Evolutionary conservation across 352 stramenopile species (phyloP).

Genomic region (Globisporangium uncinulatum): DNA sequence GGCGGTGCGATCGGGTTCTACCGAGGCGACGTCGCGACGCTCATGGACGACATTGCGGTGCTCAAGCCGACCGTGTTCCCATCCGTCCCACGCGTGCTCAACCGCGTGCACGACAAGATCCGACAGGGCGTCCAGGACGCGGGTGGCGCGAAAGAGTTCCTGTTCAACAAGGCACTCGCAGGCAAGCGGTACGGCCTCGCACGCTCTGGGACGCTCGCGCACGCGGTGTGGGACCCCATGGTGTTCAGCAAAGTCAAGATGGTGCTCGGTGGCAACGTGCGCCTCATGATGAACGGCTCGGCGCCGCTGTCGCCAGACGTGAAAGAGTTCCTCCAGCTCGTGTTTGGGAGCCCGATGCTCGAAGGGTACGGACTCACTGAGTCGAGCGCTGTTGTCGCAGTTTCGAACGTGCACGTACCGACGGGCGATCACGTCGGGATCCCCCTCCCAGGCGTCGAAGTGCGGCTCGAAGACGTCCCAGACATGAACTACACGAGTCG

Average conservation of each 20-base stretch:
- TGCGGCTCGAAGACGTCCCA: slow-evolving; percentile 93
- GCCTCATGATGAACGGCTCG: slow-evolving; percentile 92
- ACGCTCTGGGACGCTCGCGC: slow-evolving; percentile 40
- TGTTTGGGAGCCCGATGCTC: slow-evolving; percentile 89
- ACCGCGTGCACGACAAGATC: slow-evolving; percentile 97
- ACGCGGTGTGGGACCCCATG: slow-evolving; percentile 92
- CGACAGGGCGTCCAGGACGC: slow-evolving; percentile 57
- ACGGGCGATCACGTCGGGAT: slow-evolving; percentile 89
- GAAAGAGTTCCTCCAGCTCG: slow-evolving; percentile 94
- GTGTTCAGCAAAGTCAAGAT: slow-evolving; percentile 95
- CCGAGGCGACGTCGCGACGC: slow-evolving; percentile 83
- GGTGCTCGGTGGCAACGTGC: slow-evolving; percentile 86
- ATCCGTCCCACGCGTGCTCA: slow-evolving; percentile 93
- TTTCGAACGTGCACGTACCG: slow-evolving; percentile 50
- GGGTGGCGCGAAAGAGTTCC: slow-evolving; percentile 52
- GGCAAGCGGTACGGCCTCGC: slow-evolving; percentile 47
- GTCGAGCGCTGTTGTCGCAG: slow-evolving; percentile 74
- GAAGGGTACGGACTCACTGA: slow-evolving; percentile 97
- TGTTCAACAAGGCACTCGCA: slow-evolving; percentile 61
- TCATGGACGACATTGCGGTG: slow-evolving; percentile 93
- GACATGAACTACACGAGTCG: slow-evolving; percentile 95
- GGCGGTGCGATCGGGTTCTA: slow-evolving; percentile 68
- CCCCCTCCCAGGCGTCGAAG: slow-evolving; percentile 80
- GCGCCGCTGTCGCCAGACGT: slow-evolving; percentile 91
- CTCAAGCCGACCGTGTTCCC: slow-evolving; percentile 92